Evolutionary conservation across 1,139 yeast species (phyloP), one percentile per base, ranked within the genome.

Genomic region (Sugiyamaella neomexicana): DNA sequence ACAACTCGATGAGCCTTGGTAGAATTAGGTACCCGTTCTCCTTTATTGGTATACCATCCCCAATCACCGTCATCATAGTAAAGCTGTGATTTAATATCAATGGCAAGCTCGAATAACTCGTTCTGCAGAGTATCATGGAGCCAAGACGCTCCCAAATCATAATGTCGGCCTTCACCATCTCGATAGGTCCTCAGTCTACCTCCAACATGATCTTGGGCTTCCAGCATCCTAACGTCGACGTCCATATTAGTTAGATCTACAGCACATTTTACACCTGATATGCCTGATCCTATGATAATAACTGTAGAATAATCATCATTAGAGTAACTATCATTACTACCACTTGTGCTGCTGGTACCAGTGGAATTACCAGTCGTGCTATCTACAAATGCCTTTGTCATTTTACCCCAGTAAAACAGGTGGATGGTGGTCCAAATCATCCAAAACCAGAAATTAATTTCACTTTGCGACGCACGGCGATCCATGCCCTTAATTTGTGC

Each of bases 231-330:
- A 43, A 78, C 72, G 20, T 74, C 70, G 10, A 77, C 71, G 0
- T 80, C 77, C 1, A 72, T 64, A 12, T 68, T 64, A 10, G 79
- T 67, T 4, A 89, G 74, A 2, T 78, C 79, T 3, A 83, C 76
- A 0, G 95, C 93, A 0, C 96, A 88, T 61, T 86, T 84, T 41
- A 89, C 74, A 0, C 96, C 97, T 0, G 96, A 72, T 6, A 87
- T 81, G 0, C 97, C 97, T 8, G 89, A 96, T 2, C 97, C 97
- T 9, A 89, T 74, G 5, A 89, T 75, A 1, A 79, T 67, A 6
- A 77, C 81, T 25, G 55, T 49, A 16, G 60, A 47, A 10, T 49
- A 32, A n/a, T 45, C 27, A 4, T 2, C 34, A 23, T 7, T 13
- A 10, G 23, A 31, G 10, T 4, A 15, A 20, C 17, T 29, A 2